These are phyloP conservation scores for Gonium pectorale DNA, from an alignment of 139 green algal species.

Conservation along the genomic window DNA sequence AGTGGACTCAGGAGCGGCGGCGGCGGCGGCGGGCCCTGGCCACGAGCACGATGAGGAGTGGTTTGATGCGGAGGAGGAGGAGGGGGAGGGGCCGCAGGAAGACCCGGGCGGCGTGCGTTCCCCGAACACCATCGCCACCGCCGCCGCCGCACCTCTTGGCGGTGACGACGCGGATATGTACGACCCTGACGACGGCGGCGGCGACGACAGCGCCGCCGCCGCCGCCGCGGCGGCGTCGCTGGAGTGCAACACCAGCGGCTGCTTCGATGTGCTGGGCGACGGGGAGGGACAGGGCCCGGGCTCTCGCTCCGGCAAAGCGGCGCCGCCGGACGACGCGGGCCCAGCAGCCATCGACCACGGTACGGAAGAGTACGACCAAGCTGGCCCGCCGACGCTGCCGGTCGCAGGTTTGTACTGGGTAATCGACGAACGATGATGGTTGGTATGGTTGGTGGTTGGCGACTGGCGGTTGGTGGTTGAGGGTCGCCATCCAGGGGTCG, in stretches of 20 bases:
- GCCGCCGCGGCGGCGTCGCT: background rate
- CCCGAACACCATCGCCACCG: too few relatives aligned
- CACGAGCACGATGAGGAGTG: background rate
- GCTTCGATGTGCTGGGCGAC: too few relatives aligned
- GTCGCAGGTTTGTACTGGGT: background rate
- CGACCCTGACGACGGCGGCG: background rate
- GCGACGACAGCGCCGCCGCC: background rate
- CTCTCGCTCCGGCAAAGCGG: background rate
- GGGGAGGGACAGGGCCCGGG: background rate
- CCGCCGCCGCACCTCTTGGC: background rate
- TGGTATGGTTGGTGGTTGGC: background rate
- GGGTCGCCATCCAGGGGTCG: background rate
- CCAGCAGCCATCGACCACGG: background rate
- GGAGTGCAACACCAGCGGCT: too few relatives aligned
- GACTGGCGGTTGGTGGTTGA: background rate
- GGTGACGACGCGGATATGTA: background rate
- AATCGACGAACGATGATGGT: too few relatives aligned
- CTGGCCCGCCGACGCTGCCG: constrained; percentile 1
- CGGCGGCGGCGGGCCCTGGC: background rate
- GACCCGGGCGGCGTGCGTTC: too few relatives aligned
- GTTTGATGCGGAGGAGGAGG: background rate
- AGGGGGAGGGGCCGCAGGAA: too few relatives aligned
- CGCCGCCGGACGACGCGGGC: background rate
- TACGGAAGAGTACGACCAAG: constrained; percentile 14
- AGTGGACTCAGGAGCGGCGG: background rate